Evolutionary conservation across 1,284 basidiomycete genomes (phyloP).

Genomic region (Microbotryum scabiosae): DNA sequence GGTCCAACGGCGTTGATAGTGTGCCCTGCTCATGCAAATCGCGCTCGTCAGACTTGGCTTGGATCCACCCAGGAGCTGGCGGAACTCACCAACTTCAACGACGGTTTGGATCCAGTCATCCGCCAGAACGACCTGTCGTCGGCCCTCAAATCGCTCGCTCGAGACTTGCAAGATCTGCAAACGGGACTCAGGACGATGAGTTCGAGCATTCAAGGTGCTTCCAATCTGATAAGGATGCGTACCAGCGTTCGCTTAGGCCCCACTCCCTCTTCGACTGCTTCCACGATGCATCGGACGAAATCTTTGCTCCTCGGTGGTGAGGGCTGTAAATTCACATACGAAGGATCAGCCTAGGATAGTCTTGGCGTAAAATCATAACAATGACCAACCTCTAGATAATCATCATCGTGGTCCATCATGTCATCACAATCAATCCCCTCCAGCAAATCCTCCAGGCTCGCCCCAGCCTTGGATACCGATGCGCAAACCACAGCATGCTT

Average conservation of each 20-base stretch:
- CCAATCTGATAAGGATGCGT: neutral
- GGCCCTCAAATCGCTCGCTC: conserved; percentile 4
- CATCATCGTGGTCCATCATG: conserved; percentile 2
- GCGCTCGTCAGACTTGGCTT: neutral
- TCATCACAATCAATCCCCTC: conserved; percentile 29
- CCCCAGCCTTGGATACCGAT: too few species aligned
- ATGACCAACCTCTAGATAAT: neutral
- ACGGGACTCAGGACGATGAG: conserved; percentile 1
- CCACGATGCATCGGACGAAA: too few species aligned
- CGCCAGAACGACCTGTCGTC: conserved; percentile 15
- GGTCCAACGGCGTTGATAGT: conserved; percentile 59
- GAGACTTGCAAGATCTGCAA: conserved; percentile 22
- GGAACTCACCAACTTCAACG: conserved; percentile 14
- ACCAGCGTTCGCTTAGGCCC: conserved; percentile 2
- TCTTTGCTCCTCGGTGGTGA: too few species aligned
- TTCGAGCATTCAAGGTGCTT: neutral
- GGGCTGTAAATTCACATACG: too few species aligned
- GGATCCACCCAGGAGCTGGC: neutral
- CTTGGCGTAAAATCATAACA: neutral
- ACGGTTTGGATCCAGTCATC: conserved; percentile 31
- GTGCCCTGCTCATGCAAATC: conserved; percentile 50
- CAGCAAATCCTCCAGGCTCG: conserved; percentile 10
- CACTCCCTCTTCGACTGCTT: too few species aligned
- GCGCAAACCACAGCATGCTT: too few species aligned
- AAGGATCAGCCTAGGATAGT: too few species aligned